Base-by-base conservation (phyloP, 768 basidiomycete genomes). In the Naganishia kalamii region DNA sequence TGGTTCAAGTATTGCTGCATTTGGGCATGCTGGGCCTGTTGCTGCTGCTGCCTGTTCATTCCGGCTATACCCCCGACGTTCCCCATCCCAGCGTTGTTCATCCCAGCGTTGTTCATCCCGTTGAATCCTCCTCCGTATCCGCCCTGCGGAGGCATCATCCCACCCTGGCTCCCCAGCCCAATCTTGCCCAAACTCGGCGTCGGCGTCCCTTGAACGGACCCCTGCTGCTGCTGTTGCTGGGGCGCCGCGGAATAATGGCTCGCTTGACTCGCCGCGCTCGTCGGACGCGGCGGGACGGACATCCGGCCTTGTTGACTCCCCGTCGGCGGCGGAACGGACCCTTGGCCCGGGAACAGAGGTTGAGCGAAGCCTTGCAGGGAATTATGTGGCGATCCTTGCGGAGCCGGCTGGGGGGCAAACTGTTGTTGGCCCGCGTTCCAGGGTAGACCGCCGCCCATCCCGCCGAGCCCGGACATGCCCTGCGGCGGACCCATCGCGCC, bases 1-100 rank as follows among this genome's bases (percentile, higher is more conserved):
- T 33, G 46, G 11, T 46, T 43, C 23, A 48, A 47, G 44, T 37
- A 46, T 21, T 41, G 37, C 30, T 64, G 63, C 10, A 23, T 19
- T 40, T 63, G 62, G 30, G 23, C 23, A n/a, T 41, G 44, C 62
- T 68, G 67, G 21, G 48, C 49, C 21, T 69, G 57, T 33, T 69
- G 68, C 6, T 67, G 69, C 29, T 68, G 44, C 13, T 68, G 60
- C 50, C 63, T 65, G 37, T 73, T 69, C 63, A 67, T 66, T 43
- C 54, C 54, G 17, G 19, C 33, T 35, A 59, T 25, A 2, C 54
- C 60, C 60, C 46, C 37, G 12, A 33, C 46, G 19, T 49, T 32
- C 12, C 61, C 46, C 29, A 49, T 49, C 27, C 61, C 61, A 17
- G 21, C 11, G 2, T 33, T 33, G 6, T n/a, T 17, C 61, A 62